Conservation (phyloP, 768 basidiomycete genomes). For the Termitomyces sp. region DNA sequence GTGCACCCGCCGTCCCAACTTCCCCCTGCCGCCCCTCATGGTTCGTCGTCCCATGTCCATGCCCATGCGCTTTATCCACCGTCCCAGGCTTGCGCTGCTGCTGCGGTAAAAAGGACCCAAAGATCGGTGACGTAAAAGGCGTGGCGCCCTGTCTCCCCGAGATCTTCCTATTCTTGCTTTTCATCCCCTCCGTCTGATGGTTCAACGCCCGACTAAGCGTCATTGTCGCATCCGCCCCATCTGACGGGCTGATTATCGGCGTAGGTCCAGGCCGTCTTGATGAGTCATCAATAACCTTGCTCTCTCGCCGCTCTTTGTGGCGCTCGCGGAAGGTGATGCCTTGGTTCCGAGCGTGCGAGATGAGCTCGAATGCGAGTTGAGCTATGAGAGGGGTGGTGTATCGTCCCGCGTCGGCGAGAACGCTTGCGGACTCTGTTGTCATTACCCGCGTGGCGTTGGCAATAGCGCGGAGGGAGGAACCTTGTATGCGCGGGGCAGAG, state of each 20-base stretch:
- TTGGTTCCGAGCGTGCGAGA: constrained; percentile 65
- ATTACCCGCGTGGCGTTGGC: constrained; percentile 84
- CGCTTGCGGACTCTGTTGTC: constrained; percentile 72
- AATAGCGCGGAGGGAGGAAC: constrained; percentile 70
- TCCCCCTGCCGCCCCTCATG: constrained; percentile 28
- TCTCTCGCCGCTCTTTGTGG: constrained; percentile 45
- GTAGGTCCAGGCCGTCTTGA: constrained; percentile 31
- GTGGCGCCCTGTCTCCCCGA: constrained; percentile 30
- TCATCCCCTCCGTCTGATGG: constrained; percentile 26
- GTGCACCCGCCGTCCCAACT: neutral
- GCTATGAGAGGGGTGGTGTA: constrained; percentile 63
- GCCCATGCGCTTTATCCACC: constrained; percentile 9
- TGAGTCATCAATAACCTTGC: constrained; percentile 14
- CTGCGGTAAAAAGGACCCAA: constrained; percentile 56
- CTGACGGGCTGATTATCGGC: constrained; percentile 40
- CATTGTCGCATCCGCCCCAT: constrained; percentile 40
- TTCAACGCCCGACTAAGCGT: constrained; percentile 46
- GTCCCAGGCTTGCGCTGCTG: constrained; percentile 40
- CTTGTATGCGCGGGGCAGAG: constrained; percentile 41
- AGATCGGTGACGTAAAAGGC: constrained; percentile 52
- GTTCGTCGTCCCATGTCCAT: constrained; percentile 2
- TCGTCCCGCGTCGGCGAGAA: constrained; percentile 66
- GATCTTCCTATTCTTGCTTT: constrained; percentile 31
- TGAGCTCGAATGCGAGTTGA: constrained; percentile 61
- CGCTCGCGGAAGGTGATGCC: constrained; percentile 46